Conservation (phyloP, 31 red algal genomes). For the Odonthalia washingtoniensis region DNA sequence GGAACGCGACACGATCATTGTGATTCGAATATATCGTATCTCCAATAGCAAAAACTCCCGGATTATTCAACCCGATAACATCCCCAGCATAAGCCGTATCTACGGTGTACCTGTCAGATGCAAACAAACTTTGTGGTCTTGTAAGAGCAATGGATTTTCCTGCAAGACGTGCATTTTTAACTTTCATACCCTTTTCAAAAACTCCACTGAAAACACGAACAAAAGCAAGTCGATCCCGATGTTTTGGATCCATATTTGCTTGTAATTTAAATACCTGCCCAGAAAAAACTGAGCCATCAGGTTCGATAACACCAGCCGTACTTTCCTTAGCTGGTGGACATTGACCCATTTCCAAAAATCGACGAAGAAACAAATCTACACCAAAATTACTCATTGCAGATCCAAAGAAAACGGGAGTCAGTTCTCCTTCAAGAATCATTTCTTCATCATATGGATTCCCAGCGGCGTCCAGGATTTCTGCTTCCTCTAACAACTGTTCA, state of each 20-base stretch:
- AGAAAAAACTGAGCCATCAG: conserved; percentile 55
- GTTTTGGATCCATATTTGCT: conserved; percentile 90
- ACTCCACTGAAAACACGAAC: conserved; percentile 73
- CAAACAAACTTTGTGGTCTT: conserved; percentile 78
- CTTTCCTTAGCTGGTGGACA: conserved; percentile 62
- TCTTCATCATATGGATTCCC: conserved; percentile 67
- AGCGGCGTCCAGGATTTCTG: conserved; percentile 73
- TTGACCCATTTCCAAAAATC: conserved; percentile 72
- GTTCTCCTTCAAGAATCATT: conserved; percentile 58
- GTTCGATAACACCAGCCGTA: conserved; percentile 53
- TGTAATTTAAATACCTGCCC: conserved; percentile 85
- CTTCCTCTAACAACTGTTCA: conserved; percentile 72
- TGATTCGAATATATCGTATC: conserved; percentile 69
- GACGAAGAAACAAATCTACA: conserved; percentile 75
- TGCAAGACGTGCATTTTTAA: conserved; percentile 59
- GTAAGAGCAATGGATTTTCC: conserved; percentile 69
- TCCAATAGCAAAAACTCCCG: conserved; percentile 82
- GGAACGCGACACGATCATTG: conserved; percentile 47
- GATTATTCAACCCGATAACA: conserved; percentile 82
- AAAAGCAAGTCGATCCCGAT: conserved; percentile 89
- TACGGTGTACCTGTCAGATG: conserved; percentile 71
- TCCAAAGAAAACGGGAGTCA: conserved; percentile 86
- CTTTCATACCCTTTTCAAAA: conserved; percentile 89
- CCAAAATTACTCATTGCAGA: conserved; percentile 93
- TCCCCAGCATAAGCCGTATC: conserved; percentile 89